A percentile compares a stretch with the other conserved stretches of the same genome.
These are phyloP conservation scores for Diaporthe sp. DNA, from an alignment of 2,329 filamentous ascomycete species.

Conservation along the genomic window DNA sequence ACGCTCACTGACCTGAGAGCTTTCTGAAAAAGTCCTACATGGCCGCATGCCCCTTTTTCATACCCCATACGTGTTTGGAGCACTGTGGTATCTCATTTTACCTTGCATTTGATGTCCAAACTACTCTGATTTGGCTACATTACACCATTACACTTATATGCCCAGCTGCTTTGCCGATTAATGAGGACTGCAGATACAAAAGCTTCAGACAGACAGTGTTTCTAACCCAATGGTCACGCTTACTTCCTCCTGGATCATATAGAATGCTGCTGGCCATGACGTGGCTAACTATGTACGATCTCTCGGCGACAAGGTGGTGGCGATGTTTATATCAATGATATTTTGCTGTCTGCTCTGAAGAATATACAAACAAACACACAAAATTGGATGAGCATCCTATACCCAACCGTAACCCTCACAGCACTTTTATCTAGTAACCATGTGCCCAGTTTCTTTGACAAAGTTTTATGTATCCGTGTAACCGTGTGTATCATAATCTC, in stretches of 20 bases:
- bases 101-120: background rate
- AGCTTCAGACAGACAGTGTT: background rate
- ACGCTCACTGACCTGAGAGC: background rate
- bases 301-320: background rate
- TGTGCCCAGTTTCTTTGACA: background rate
- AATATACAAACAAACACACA: slow-evolving; percentile 3
- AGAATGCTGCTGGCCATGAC: background rate
- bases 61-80: background rate
- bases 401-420: background rate
- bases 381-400: background rate
- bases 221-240: background rate
- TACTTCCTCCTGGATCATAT: background rate
- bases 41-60: too few relatives aligned
- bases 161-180: too few relatives aligned
- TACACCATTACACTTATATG: background rate
- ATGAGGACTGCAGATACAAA: background rate
- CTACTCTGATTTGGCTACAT: background rate
- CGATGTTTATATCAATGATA: background rate
- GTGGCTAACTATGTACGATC: too few relatives aligned
- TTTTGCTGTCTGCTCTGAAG: background rate
- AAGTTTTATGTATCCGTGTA: background rate
- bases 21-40: background rate
- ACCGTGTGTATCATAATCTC: background rate
- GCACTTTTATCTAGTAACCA: background rate
- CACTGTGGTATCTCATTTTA: background rate